These are phyloP conservation scores for Parvularia atlantis DNA, from an alignment of 78 protist genomes.

Conservation along the genomic window DNA sequence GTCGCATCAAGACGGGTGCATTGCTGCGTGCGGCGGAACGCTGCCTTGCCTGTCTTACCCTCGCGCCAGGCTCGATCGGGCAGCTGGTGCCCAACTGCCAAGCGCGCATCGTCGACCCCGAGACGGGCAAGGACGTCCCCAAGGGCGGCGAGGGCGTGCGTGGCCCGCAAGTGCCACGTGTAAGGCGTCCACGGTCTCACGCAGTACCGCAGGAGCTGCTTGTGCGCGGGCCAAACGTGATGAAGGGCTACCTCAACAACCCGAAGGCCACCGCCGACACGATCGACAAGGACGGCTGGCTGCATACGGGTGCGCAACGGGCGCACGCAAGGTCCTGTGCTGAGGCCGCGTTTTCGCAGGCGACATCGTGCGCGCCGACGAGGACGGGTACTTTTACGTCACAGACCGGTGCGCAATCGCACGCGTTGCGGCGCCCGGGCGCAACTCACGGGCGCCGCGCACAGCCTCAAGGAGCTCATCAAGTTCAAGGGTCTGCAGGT, in stretches of 20 bases:
- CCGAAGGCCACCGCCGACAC: slow-evolving; percentile 41
- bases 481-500: slow-evolving; percentile 76
- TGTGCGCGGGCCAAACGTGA: slow-evolving; percentile 67
- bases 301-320: not conserved
- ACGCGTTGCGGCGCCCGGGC: too few species aligned
- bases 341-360: slow-evolving; percentile 72
- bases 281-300: not conserved
- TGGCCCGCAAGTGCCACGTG: not conserved
- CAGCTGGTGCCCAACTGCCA: slow-evolving; percentile 28
- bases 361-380: slow-evolving; percentile 62
- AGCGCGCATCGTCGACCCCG: slow-evolving; percentile 11
- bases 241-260: slow-evolving; percentile 55
- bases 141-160: not conserved
- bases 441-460: too few species aligned
- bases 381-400: slow-evolving; percentile 27
- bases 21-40: not conserved
- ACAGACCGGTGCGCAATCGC: too few species aligned
- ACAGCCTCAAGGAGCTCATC: slow-evolving; percentile 42
- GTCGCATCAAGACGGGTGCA: not conserved
- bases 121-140: slow-evolving; percentile 18
- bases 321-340: not conserved
- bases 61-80: slow-evolving; percentile 29
- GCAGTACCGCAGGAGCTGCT: slow-evolving; percentile 19
- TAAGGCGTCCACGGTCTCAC: too few species aligned
- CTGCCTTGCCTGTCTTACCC: too few species aligned